Base-by-base conservation (phyloP, 352 stramenopile genomes). In the Phytopythium helicoides region DNA sequence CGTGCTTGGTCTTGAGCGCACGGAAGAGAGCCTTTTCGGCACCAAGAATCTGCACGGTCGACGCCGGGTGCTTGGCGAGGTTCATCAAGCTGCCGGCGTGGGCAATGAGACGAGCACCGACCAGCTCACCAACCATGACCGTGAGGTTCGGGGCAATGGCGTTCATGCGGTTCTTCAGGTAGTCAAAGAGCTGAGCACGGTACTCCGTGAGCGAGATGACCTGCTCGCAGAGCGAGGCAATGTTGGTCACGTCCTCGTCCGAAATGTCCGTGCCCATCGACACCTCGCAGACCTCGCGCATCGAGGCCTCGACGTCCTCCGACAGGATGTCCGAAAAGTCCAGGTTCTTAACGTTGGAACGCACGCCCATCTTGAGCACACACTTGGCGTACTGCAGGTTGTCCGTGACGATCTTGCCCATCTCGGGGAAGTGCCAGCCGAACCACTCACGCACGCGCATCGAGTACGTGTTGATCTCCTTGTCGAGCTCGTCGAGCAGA, bases 391-490 rank as follows among this genome's bases (percentile, higher is more conserved):
- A 99, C 58, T 98, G 89, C 39, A 98, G 76, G 81, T 99, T 99
- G 78, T 99, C 97, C 37, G 89, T 96, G 31, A 99, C 84, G 40
- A 99, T 97, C 73, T 98, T 98, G 69, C 94, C 92, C 76, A 99
- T 96, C 65, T 99, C 97, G 15, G 89, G 92, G 55, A 97, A 95
- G 73, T 98, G 95, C 94, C 95, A 98, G 58, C 95, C 94, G 64
- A 98, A 98, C 98, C 98, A 99, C 82, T 99, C 98, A 53, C 97
- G 97, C 44, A 99, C 97, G 58, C 98, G 83, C 98, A 99, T 99
- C 41, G 98, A 97, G 83, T 99, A 99, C 56, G 96, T 99, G 83
- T 99, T 99, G 76, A 99, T 99, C 79, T 99, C 98, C 87, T 99
- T 99, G 87, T 99, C 98, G 15, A 99, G 84, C 71, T 99, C 97